phyloP scores from a whole-genome alignment of 306 rosid genomes.

The Pterocarpus santalinus region DNA sequence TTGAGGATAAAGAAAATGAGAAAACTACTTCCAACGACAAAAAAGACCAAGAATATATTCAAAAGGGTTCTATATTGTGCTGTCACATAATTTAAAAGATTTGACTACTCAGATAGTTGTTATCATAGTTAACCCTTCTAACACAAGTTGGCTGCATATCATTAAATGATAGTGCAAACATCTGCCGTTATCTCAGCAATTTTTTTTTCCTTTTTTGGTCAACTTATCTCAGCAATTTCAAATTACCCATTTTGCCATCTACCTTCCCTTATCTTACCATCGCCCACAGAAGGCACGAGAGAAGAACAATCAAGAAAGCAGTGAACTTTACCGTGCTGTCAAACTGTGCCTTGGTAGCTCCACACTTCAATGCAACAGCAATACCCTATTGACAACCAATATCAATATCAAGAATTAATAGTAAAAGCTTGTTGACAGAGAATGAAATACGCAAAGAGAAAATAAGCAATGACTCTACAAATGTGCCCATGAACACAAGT shows the following conservation, averaged over 20 bases:
- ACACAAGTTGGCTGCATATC: no score
- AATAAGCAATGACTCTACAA: conserved; percentile 17
- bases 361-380: conserved; percentile 88
- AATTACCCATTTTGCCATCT: neutral
- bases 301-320: conserved; percentile 26
- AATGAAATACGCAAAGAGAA: conserved; percentile 2
- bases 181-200: neutral
- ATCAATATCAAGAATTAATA: conserved; percentile 34
- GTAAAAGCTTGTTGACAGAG: neutral
- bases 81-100: no score
- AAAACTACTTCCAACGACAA: no score
- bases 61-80: no score
- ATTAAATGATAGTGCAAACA: no score
- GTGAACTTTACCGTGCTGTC: conserved; percentile 85
- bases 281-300: conserved; percentile 9
- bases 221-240: no score
- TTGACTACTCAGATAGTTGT: no score
- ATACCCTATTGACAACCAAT: conserved; percentile 69
- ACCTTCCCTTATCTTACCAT: neutral
- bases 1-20: no score
- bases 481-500: neutral
- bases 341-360: conserved; percentile 95
- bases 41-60: no score
- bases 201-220: no score
- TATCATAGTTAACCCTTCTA: no score